phyloP scores from a whole-genome alignment of 108 stramenopile genomes.

The Nitzschia sp. region DNA sequence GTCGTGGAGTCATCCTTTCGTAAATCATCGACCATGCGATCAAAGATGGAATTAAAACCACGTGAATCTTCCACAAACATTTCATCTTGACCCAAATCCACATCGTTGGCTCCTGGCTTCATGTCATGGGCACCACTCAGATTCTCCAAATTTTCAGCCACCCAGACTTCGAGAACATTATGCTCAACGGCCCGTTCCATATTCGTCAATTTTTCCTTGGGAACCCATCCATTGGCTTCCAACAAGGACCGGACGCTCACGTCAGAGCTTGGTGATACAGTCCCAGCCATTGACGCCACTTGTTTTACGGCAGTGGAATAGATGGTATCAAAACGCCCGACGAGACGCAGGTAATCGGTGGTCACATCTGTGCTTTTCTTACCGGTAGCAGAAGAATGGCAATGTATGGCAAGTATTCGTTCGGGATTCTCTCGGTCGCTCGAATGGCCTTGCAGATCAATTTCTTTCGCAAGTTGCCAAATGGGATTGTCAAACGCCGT shows the following conservation, averaged over 20 bases:
- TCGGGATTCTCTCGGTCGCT: conserved; percentile 21
- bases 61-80: conserved; percentile 33
- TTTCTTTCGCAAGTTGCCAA: conserved; percentile 21
- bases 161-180: conserved; percentile 29
- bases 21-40: conserved; percentile 13
- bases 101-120: conserved; percentile 23
- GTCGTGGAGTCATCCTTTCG: not conserved
- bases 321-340: conserved; percentile 15
- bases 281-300: not conserved
- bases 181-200: conserved; percentile 19
- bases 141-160: conserved; percentile 11
- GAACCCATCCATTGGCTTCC: conserved; percentile 16
- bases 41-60: conserved; percentile 24
- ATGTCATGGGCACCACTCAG: conserved; percentile 18
- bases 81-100: conserved; percentile 30
- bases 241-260: conserved; percentile 15
- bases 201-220: conserved; percentile 1
- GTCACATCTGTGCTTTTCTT: conserved; percentile 22
- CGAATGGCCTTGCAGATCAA: conserved; percentile 5
- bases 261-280: not conserved
- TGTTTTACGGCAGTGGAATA: conserved; percentile 8
- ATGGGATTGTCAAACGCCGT: conserved; percentile 24
- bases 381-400: conserved; percentile 4
- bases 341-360: conserved; percentile 5
- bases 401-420: conserved; percentile 15